Evolutionary conservation across 176 grass and related monocot genomes (phyloP).

Genomic region (Otatea glauca): DNA sequence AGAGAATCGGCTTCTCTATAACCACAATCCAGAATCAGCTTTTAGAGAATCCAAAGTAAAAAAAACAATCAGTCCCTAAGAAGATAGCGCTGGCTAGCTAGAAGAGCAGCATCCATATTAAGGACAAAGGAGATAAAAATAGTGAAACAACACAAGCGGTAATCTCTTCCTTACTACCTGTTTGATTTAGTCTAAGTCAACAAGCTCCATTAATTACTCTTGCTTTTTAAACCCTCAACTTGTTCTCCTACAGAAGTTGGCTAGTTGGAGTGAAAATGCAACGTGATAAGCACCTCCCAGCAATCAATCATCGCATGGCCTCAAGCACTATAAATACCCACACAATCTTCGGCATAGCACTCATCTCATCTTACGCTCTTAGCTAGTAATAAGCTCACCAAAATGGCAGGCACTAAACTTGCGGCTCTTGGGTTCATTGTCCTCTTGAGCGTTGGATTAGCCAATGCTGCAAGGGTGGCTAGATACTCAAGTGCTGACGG

Average conservation of each 20-base stretch:
- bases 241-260: neutral
- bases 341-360: neutral
- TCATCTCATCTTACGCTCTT: neutral
- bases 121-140: no score
- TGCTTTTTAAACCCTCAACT: neutral
- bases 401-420: constrained; percentile 47
- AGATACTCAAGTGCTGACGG: constrained; percentile 45
- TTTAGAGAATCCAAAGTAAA: no score
- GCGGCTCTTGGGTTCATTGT: constrained; percentile 39
- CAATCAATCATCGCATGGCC: neutral
- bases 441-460: constrained; percentile 45
- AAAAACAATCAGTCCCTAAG: no score
- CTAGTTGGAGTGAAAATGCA: neutral
- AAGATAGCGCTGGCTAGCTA: no score
- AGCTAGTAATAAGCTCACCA: neutral
- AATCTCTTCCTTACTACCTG: neutral
- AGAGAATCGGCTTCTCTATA: no score
- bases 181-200: neutral
- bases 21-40: no score
- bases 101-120: no score
- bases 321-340: constrained; percentile 21
- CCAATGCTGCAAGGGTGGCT: constrained; percentile 32
- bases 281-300: neutral
- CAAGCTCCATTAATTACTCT: neutral
- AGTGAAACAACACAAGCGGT: neutral